Conservation (phyloP, 1,284 basidiomycete species). For the Neotropicomus parvogracilis region DNA sequence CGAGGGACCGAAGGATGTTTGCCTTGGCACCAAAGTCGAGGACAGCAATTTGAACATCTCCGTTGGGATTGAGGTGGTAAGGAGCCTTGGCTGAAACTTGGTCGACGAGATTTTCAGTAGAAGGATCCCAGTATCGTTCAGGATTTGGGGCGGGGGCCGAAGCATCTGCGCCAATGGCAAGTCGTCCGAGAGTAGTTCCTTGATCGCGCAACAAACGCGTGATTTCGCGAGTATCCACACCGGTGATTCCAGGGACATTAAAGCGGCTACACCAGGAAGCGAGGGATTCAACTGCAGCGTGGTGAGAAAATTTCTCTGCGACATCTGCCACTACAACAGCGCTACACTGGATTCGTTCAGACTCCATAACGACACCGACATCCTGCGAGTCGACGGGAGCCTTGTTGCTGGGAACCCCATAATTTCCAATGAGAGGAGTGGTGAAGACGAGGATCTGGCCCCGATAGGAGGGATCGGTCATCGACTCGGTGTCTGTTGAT, state of each 20-base stretch:
- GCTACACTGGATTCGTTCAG: conserved; percentile 84
- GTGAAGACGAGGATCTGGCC: conserved; percentile 99
- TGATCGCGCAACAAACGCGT: conserved; percentile 93
- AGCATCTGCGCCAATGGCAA: conserved; percentile 81
- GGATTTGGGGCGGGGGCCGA: conserved; percentile 55
- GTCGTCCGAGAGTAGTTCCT: conserved; percentile 92
- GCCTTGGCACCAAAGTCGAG: conserved; percentile 98
- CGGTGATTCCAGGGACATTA: conserved; percentile 90
- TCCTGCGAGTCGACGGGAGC: conserved; percentile 74
- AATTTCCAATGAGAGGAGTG: conserved; percentile 97
- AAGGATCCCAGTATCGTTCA: conserved; percentile 89
- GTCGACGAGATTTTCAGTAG: conserved; percentile 88
- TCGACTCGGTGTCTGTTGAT: conserved; percentile 88
- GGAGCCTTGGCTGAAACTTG: conserved; percentile 86
- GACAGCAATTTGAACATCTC: conserved; percentile 89
- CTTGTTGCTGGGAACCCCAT: conserved; percentile 88
- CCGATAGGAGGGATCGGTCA: conserved; percentile 99
- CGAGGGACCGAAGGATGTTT: conserved; percentile 91
- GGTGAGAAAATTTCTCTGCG: conserved; percentile 93
- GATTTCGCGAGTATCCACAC: conserved; percentile 96
- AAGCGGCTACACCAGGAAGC: conserved; percentile 92
- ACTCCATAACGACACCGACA: conserved; percentile 90
- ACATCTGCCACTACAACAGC: conserved; percentile 94
- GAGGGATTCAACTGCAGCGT: conserved; percentile 90
- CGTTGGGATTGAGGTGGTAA: conserved; percentile 84